phyloP scores from a whole-genome alignment of 2,329 filamentous ascomycete species.

The Ophiostoma sp. region DNA sequence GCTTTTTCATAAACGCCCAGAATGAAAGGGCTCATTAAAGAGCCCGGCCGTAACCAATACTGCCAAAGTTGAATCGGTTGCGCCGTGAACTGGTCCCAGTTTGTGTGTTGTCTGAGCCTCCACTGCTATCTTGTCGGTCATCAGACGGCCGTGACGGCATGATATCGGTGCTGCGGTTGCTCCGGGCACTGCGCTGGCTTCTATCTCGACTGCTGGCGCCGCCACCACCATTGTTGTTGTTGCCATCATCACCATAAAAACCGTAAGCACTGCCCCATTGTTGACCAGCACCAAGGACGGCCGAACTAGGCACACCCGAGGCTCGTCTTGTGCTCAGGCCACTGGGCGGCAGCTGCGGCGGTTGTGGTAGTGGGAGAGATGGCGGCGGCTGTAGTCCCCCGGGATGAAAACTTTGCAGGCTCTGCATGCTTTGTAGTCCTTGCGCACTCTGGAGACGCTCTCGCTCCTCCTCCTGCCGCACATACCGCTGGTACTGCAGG shows the following conservation, averaged over 20 bases:
- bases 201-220: neutral
- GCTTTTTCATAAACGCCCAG: neutral
- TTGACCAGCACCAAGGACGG: conserved; percentile 21
- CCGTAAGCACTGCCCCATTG: neutral
- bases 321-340: conserved; percentile 31
- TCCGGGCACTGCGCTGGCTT: neutral
- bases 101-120: neutral
- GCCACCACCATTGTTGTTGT: neutral
- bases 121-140: neutral
- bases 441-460: conserved; percentile 16
- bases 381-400: neutral
- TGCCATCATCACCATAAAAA: neutral
- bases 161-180: conserved; percentile 1
- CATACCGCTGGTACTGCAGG: conserved; percentile 32
- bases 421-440: neutral
- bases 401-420: neutral
- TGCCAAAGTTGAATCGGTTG: conserved; percentile 19
- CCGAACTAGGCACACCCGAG: conserved; percentile 29
- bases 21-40: neutral
- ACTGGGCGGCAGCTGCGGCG: conserved; percentile 14
- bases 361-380: neutral
- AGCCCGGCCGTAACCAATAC: conserved; percentile 20
- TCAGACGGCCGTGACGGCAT: conserved; percentile 4
- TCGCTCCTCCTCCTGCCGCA: conserved; percentile 4
- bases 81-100: neutral